phyloP scores from a whole-genome alignment of 495 filamentous ascomycete species.

The Xylaria telfairii region DNA sequence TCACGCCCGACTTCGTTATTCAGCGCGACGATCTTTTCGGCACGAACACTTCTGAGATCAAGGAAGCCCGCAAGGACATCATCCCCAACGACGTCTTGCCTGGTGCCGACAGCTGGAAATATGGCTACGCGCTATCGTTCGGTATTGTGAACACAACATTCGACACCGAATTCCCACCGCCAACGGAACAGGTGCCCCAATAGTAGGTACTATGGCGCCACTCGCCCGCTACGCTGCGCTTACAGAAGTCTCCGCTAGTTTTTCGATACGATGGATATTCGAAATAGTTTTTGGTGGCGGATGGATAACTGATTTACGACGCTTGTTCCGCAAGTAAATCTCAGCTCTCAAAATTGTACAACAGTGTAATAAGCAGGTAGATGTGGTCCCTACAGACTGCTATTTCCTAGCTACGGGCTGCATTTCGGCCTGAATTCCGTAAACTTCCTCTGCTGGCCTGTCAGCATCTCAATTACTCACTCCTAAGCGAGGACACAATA shows the following conservation, averaged over 20 bases:
- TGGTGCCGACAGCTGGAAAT: constrained; percentile 40
- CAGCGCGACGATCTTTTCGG: constrained; percentile 61
- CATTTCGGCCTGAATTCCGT: not conserved
- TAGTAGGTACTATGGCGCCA: not conserved
- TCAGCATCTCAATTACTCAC: not conserved
- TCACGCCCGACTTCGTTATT: constrained; percentile 59
- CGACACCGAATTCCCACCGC: not conserved
- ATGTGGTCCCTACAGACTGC: not conserved
- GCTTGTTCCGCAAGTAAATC: not conserved
- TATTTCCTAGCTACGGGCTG: not conserved
- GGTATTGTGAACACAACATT: constrained; percentile 31
- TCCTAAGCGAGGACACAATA: not conserved
- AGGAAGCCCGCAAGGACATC: constrained; percentile 33
- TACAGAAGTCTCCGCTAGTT: not conserved
- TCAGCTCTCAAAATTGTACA: not conserved
- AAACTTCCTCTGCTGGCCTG: not conserved
- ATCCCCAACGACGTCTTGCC: constrained; percentile 13
- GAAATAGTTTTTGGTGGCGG: not conserved
- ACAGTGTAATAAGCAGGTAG: not conserved
- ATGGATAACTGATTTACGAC: not conserved
- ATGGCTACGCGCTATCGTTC: constrained; percentile 35
- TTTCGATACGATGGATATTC: not conserved
- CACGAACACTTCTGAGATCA: constrained; percentile 42
- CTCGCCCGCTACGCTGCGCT: not conserved
- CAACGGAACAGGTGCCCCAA: not conserved